Conservation (phyloP, 2,329 filamentous ascomycete species). For the Pestalotiopsis sp. region DNA sequence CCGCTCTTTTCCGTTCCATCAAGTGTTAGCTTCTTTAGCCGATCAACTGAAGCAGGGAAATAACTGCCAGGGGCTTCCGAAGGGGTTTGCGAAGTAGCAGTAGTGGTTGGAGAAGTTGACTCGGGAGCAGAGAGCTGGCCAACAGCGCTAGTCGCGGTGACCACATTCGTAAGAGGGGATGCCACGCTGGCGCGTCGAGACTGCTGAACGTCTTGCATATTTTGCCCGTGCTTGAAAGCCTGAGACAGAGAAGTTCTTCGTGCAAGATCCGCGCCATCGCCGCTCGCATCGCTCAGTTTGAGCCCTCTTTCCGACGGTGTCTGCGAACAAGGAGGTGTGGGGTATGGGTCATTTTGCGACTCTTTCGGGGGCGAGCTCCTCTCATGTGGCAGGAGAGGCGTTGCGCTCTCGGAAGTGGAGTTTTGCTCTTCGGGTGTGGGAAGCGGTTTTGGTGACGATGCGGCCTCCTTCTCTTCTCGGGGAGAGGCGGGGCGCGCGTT, state of each 20-base stretch:
- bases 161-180: conserved; percentile 65
- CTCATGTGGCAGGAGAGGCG: conserved; percentile 43
- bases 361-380: conserved; percentile 35
- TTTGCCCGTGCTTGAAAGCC: conserved; percentile 43
- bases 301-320: conserved; percentile 46
- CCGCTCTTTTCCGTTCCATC: conserved; percentile 84
- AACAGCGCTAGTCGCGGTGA: conserved; percentile 65
- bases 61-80: conserved; percentile 38
- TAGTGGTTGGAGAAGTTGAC: conserved; percentile 54
- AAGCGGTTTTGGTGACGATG: conserved; percentile 23
- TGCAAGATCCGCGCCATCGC: conserved; percentile 37
- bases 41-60: conserved; percentile 62
- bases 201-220: conserved; percentile 45
- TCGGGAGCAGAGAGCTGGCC: conserved; percentile 72
- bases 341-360: conserved; percentile 48
- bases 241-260: conserved; percentile 4
- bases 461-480: conserved; percentile 34
- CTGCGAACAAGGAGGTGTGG: conserved; percentile 60
- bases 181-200: conserved; percentile 48
- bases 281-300: conserved; percentile 43
- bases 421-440: conserved; percentile 27
- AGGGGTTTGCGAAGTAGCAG: conserved; percentile 43
- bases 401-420: conserved; percentile 24
- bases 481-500: conserved; percentile 36
- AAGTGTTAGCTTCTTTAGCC: conserved; percentile 88